Conservation (phyloP, 1,284 basidiomycete species). For the Puccinia triticina region DNA sequence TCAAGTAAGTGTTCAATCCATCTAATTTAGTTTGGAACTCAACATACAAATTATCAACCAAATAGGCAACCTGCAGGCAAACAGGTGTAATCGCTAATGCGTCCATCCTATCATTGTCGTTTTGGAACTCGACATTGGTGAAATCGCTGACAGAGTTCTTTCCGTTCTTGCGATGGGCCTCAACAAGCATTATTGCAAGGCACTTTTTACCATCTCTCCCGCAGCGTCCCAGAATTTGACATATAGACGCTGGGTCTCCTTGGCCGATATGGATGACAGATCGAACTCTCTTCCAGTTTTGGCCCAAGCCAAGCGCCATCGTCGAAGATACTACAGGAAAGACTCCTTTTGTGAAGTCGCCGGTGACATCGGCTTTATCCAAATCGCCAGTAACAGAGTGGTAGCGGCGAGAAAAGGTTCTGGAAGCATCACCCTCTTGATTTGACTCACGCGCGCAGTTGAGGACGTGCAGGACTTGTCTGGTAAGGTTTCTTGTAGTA, state of each 20-base stretch:
- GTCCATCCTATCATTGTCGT: conserved; percentile 36
- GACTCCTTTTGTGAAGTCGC: too few relatives aligned
- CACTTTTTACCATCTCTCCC: not conserved
- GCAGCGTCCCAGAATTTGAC: not conserved
- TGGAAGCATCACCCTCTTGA: not conserved
- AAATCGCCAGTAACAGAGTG: not conserved
- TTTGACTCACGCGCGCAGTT: not conserved
- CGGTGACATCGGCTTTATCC: too few relatives aligned
- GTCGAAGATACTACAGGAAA: too few relatives aligned
- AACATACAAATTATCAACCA: conserved; percentile 20
- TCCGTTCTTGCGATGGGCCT: not conserved
- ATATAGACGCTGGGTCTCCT: too few relatives aligned
- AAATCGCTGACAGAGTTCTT: conserved; percentile 21
- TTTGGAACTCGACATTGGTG: not conserved
- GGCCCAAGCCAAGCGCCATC: too few relatives aligned
- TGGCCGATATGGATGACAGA: too few relatives aligned
- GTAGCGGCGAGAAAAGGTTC: not conserved
- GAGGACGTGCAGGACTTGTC: not conserved
- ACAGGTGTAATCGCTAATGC: conserved; percentile 29
- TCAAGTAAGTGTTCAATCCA: not conserved
- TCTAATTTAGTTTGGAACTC: not conserved
- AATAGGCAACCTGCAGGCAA: not conserved
- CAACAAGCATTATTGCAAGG: conserved; percentile 17
- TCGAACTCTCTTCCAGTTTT: too few relatives aligned
- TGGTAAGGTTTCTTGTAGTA: not conserved